Evolutionary conservation across 192 early-diverging fungal species (phyloP).

Genomic region (Backusella macrospora): DNA sequence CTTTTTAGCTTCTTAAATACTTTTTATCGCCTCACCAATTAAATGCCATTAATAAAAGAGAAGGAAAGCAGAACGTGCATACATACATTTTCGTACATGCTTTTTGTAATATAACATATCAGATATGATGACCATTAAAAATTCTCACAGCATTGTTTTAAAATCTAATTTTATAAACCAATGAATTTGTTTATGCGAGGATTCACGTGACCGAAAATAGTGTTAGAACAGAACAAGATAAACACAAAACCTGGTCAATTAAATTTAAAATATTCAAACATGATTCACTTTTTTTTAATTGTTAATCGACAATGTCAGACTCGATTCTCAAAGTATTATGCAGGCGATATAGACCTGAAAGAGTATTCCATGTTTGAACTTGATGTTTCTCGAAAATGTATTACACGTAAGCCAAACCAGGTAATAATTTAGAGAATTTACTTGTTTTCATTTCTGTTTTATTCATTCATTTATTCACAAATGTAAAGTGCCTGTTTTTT

Average conservation of each 20-base stretch:
- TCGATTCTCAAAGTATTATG: conserved; percentile 44
- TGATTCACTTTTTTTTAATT: conserved; percentile 42
- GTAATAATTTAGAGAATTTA: conserved; percentile 15
- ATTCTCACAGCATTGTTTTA: too few species aligned
- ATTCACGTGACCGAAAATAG: too few species aligned
- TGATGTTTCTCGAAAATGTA: conserved; percentile 30
- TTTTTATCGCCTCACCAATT: too few species aligned
- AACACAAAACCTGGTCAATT: not conserved
- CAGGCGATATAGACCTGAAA: not conserved
- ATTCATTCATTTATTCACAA: not conserved
- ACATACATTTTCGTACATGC: too few species aligned
- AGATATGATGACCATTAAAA: too few species aligned
- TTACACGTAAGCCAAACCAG: conserved; percentile 29
- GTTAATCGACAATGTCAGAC: conserved; percentile 45
- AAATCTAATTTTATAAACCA: too few species aligned
- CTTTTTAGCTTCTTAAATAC: too few species aligned
- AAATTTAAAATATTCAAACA: conserved; percentile 1
- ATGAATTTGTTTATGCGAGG: too few species aligned
- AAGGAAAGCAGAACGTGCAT: too few species aligned
- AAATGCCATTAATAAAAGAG: too few species aligned
- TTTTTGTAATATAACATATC: too few species aligned
- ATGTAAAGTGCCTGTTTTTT: conserved; percentile 33
- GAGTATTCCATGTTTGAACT: conserved; percentile 35
- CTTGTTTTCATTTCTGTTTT: not conserved
- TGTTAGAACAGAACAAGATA: too few species aligned